Conservation (phyloP, 805 yeast genomes). For the Candida suzukii region DNA sequence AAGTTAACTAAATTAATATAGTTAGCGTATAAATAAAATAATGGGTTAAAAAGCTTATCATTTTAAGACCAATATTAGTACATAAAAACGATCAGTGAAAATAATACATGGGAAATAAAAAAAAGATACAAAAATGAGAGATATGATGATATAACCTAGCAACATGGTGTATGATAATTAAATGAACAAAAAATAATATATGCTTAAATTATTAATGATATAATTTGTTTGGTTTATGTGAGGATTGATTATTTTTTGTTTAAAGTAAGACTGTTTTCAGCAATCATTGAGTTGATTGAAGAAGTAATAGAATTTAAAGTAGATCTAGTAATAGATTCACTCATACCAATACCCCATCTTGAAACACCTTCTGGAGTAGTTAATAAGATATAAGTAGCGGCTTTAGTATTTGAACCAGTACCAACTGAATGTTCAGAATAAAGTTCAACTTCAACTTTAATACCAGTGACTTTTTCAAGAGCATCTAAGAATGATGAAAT, state of each 20-base stretch:
- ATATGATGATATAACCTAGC: too few relatives aligned
- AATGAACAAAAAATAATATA: too few relatives aligned
- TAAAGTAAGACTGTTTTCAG: conserved; percentile 9
- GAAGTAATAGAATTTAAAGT: conserved; percentile 65
- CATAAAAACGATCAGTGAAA: too few relatives aligned
- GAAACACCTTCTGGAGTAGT: conserved; percentile 19
- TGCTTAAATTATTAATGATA: too few relatives aligned
- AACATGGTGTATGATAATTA: too few relatives aligned
- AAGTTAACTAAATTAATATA: too few relatives aligned
- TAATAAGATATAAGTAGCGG: conserved; percentile 58
- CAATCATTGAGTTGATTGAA: conserved; percentile 44
- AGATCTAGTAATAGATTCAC: conserved; percentile 85
- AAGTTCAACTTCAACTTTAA: conserved; percentile 53
- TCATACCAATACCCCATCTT: conserved; percentile 89
- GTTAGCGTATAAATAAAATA: too few relatives aligned
- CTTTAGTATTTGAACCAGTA: conserved; percentile 61
- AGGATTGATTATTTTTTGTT: neutral
- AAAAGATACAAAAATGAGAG: too few relatives aligned
- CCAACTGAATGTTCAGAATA: conserved; percentile 73
- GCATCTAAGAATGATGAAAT: conserved; percentile 69
- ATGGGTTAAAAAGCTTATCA: too few relatives aligned
- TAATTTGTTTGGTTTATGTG: neutral
- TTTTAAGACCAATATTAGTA: too few relatives aligned
- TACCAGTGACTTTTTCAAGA: conserved; percentile 42
- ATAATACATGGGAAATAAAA: too few relatives aligned